phyloP scores from a whole-genome alignment of 768 basidiomycete species.

The Pholiota conissans region DNA sequence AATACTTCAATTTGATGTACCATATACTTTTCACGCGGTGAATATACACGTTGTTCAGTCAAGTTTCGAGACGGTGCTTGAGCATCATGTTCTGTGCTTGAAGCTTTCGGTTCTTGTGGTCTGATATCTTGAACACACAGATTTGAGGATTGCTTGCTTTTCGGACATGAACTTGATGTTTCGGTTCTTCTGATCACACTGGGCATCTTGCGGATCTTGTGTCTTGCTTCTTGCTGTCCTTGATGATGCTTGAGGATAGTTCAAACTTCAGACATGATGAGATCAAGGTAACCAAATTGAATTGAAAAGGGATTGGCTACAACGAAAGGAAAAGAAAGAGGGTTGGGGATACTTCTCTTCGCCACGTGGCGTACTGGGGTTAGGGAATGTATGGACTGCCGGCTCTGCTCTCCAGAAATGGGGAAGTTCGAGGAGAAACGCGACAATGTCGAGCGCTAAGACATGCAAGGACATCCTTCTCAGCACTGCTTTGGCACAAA shows the following conservation, averaged over 20 bases:
- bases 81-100: not conserved
- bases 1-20: not conserved
- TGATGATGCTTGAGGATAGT: not conserved
- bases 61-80: too few relatives aligned
- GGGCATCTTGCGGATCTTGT: too few relatives aligned
- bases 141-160: not conserved
- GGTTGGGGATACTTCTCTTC: constrained; percentile 7
- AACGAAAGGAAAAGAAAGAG: not conserved
- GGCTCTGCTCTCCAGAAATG: constrained; percentile 15
- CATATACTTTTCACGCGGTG: constrained; percentile 6
- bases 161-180: not conserved
- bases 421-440: constrained; percentile 9
- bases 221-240: not conserved
- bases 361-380: not conserved
- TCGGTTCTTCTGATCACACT: not conserved
- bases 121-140: not conserved
- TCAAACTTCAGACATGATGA: constrained; percentile 2
- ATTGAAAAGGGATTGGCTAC: not conserved
- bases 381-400: constrained; percentile 19
- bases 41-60: not conserved
- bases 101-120: not conserved
- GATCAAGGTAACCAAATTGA: not conserved
- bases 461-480: constrained; percentile 17
- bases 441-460: constrained; percentile 21
- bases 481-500: constrained; percentile 24